phyloP scores from a whole-genome alignment of 2,329 filamentous ascomycete genomes.

The Venturia aucupariae region DNA sequence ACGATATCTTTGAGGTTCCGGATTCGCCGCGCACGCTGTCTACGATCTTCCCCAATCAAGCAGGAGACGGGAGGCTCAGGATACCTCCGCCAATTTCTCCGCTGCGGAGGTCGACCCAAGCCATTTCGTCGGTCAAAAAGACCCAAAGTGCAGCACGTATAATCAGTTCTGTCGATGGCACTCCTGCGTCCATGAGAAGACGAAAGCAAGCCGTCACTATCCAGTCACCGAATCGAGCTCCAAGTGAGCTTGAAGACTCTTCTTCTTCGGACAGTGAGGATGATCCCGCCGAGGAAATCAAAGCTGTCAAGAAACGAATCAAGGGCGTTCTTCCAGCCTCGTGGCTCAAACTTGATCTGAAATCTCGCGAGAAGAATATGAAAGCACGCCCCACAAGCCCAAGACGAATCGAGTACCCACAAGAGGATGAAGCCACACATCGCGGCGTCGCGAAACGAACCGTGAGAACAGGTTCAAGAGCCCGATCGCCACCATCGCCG shows the following conservation, averaged over 20 bases:
- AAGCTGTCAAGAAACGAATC: slow-evolving; percentile 24
- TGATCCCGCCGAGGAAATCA: slow-evolving; percentile 7
- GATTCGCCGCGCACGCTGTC: slow-evolving; percentile 27
- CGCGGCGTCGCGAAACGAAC: slow-evolving; percentile 6
- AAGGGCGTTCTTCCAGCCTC: slow-evolving; percentile 42
- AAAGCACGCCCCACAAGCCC: slow-evolving; percentile 14
- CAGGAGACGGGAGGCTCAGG: neutral
- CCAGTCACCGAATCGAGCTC: neutral
- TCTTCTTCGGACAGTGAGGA: slow-evolving; percentile 11
- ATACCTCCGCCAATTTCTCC: slow-evolving; percentile 1
- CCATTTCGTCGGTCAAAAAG: neutral
- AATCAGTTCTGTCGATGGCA: neutral
- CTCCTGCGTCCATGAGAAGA: neutral
- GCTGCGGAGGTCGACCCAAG: neutral
- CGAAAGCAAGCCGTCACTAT: neutral
- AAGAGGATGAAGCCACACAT: slow-evolving; percentile 7
- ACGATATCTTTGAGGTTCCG: slow-evolving; percentile 28
- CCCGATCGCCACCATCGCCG: neutral
- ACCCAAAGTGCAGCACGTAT: neutral
- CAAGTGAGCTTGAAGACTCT: neutral
- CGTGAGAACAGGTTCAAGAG: neutral
- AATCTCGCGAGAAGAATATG: slow-evolving; percentile 22
- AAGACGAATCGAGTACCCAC: neutral
- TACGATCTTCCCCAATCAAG: neutral
- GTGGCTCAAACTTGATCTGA: slow-evolving; percentile 39